These are phyloP conservation scores for Gryganskiella cystojenkinii DNA, from an alignment of 192 early-diverging fungal species.

Conservation along the genomic window DNA sequence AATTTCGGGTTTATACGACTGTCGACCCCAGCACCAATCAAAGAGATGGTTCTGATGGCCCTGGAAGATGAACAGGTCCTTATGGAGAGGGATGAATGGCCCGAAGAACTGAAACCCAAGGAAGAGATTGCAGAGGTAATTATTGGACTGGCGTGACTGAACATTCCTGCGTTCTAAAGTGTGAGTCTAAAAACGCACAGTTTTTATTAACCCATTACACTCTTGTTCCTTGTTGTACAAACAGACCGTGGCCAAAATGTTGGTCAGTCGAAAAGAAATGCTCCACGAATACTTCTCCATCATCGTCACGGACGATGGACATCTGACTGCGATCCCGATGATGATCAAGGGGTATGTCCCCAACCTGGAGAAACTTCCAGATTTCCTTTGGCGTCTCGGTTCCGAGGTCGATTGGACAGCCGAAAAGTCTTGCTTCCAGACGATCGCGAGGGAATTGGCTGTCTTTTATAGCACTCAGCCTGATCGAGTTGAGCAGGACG, in stretches of 20 bases:
- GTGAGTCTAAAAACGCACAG: not conserved
- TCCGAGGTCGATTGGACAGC: slow-evolving; percentile 87
- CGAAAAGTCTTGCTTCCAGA: slow-evolving; percentile 88
- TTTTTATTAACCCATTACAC: not conserved
- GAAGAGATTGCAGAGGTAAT: slow-evolving; percentile 70
- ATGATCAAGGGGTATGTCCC: slow-evolving; percentile 85
- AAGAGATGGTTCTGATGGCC: slow-evolving; percentile 76
- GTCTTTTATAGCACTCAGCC: slow-evolving; percentile 71
- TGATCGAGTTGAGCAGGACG: slow-evolving; percentile 33
- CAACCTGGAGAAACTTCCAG: slow-evolving; percentile 85
- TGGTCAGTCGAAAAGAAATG: slow-evolving; percentile 78
- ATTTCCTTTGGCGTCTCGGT: slow-evolving; percentile 83
- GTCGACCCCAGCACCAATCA: slow-evolving; percentile 71
- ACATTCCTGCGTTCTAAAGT: too few relatives aligned
- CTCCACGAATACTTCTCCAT: slow-evolving; percentile 92
- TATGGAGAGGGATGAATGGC: slow-evolving; percentile 54
- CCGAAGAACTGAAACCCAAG: slow-evolving; percentile 60
- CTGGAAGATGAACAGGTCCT: slow-evolving; percentile 64
- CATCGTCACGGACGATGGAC: slow-evolving; percentile 69
- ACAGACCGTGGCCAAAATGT: slow-evolving; percentile 57
- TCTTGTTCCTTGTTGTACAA: too few relatives aligned
- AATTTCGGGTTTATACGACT: slow-evolving; percentile 88
- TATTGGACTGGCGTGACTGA: not conserved
- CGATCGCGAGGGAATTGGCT: slow-evolving; percentile 74
- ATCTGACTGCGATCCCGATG: slow-evolving; percentile 80